Evolutionary conservation across 306 rosid species (phyloP).

Genomic region (Quercus berberidifolia): DNA sequence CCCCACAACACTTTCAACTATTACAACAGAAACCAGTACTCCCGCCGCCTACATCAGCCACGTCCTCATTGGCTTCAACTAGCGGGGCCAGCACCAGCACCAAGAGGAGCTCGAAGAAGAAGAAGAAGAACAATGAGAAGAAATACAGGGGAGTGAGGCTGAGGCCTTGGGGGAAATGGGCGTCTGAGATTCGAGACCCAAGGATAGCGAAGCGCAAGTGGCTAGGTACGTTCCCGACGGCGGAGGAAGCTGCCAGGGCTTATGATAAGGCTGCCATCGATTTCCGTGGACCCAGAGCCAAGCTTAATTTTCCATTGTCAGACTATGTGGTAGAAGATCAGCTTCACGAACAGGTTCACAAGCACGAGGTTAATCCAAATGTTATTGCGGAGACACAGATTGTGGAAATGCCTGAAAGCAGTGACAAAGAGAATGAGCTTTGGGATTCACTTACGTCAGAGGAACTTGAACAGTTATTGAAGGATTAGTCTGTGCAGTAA

Average conservation of each 20-base stretch:
- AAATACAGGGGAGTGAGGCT: constrained; percentile 57
- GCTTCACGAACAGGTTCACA: not conserved
- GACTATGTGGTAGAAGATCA: not conserved
- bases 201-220: constrained; percentile 33
- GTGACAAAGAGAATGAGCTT: not conserved
- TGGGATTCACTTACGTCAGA: not conserved
- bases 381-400: not conserved
- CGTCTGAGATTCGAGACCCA: constrained; percentile 60
- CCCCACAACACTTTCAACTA: not conserved
- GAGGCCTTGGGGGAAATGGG: constrained; percentile 74
- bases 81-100: not conserved
- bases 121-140: constrained; percentile 7
- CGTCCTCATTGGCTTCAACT: not conserved
- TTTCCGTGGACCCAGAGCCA: constrained; percentile 40
- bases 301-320: constrained; percentile 38
- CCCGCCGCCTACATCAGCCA: not conserved
- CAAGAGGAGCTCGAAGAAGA: not conserved
- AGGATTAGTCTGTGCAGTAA: no score
- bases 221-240: constrained; percentile 58
- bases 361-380: not conserved
- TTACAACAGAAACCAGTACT: not conserved
- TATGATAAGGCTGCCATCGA: constrained; percentile 55
- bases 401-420: not conserved
- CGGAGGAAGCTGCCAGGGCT: constrained; percentile 57
- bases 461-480: no score